Base-by-base conservation (phyloP, 106 monocot genomes). In the Dioscorea dumetorum region DNA sequence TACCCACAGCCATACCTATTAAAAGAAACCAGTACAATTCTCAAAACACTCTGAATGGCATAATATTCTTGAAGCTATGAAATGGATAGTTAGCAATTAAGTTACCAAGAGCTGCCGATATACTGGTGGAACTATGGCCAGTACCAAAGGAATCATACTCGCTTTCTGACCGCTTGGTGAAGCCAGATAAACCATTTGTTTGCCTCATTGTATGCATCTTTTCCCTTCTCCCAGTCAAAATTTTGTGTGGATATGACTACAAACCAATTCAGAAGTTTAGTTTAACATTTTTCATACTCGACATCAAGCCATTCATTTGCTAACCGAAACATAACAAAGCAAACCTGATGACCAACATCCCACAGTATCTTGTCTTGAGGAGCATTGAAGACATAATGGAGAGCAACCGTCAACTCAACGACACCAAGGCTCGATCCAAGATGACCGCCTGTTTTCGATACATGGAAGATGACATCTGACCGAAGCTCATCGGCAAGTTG, bases 271-370 rank as follows among this genome's bases (percentile, higher is more conserved):
- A 17, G 41, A 41, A 3, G 6, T 41, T 8, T 41, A 41, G 6
- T 41, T 10, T 16, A 15, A 5, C 14, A 18, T 14, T 15, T 53
- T 54, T 54, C 54, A 18, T 15, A 19, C 54, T 54, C 5, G 5
- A 19, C 2, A 54, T 16, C 15, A 18, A 16, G 18, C 4, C 1
- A 16, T 19, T 54, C 1, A 54, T 54, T 18, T 54, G 5, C 18
- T 0, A 54, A 54, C 0, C 13, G 3, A 48, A 21, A 48, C 15
- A 48, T 21, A 33, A 33, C 23, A 11, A 23, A 22, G 23, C 48
- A 57, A 33, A 88, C 94, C 94, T 94, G 94, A 73, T 94, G 94
- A 50, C 94, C 94, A 58, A 94, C 94, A 75, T 94, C 94, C 94
- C 94, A 94, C 16, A 94, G 69, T 51, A 94, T 90, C 78, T 81